These are phyloP conservation scores for Corchorus olitorius DNA, from an alignment of 345 rosid genomes.

Conservation along the genomic window DNA sequence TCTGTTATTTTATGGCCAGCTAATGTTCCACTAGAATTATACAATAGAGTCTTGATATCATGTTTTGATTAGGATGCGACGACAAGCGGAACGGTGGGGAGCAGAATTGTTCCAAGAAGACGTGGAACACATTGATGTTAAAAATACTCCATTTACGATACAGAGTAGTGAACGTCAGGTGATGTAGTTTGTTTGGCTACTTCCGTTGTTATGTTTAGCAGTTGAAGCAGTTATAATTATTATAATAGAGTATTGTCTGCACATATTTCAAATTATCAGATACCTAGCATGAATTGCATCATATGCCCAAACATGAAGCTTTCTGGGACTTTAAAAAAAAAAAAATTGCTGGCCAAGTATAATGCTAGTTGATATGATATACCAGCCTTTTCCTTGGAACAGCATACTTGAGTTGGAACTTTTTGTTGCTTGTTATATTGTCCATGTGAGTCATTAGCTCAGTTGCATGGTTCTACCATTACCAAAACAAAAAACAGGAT, in stretches of 20 bases:
- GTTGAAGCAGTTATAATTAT: not conserved
- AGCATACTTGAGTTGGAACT: too few relatives aligned
- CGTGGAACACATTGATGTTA: constrained; percentile 77
- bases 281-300: not conserved
- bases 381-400: too few relatives aligned
- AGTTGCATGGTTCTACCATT: too few relatives aligned
- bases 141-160: constrained; percentile 70
- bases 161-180: constrained; percentile 90
- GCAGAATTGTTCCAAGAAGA: constrained; percentile 93
- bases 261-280: not conserved
- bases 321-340: too few relatives aligned
- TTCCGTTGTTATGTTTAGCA: not conserved
- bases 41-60: constrained; percentile 1
- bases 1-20: not conserved
- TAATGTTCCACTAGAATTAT: constrained; percentile 1
- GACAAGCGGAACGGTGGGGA: constrained; percentile 99
- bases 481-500: too few relatives aligned
- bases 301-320: not conserved
- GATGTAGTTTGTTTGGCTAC: constrained; percentile 29
- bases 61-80: constrained; percentile 67
- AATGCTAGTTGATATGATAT: too few relatives aligned
- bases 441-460: too few relatives aligned
- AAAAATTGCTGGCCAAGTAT: too few relatives aligned
- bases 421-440: too few relatives aligned
- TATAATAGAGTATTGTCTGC: not conserved